phyloP scores from a whole-genome alignment of 805 yeast species.

The Ascoidea rubescens region DNA sequence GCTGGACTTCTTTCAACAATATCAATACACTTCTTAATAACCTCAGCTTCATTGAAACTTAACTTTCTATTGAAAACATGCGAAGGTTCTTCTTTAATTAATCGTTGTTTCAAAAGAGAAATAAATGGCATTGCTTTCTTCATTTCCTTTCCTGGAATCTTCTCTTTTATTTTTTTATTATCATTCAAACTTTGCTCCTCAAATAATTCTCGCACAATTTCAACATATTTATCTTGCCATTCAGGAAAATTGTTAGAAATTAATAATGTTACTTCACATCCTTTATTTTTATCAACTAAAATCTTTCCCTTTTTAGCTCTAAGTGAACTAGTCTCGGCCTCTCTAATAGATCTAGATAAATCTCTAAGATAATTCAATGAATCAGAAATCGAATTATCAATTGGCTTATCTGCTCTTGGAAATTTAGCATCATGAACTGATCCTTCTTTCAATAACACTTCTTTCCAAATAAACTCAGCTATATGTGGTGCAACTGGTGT shows the following conservation, averaged over 20 bases:
- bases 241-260: slow-evolving; percentile 80
- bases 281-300: slow-evolving; percentile 61
- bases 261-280: slow-evolving; percentile 59
- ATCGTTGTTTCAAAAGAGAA: slow-evolving; percentile 69
- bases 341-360: slow-evolving; percentile 76
- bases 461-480: slow-evolving; percentile 80
- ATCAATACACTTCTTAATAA: slow-evolving; percentile 40
- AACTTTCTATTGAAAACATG: slow-evolving; percentile 84
- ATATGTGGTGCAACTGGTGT: slow-evolving; percentile 96
- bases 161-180: slow-evolving; percentile 46
- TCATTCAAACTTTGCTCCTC: slow-evolving; percentile 17
- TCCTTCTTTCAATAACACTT: slow-evolving; percentile 42
- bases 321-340: slow-evolving; percentile 75
- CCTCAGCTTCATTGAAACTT: slow-evolving; percentile 63
- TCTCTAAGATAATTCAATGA: slow-evolving; percentile 70
- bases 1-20: slow-evolving; percentile 55
- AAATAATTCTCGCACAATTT: slow-evolving; percentile 65
- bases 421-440: slow-evolving; percentile 65
- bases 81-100: slow-evolving; percentile 53
- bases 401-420: slow-evolving; percentile 64
- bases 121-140: slow-evolving; percentile 98
- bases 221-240: slow-evolving; percentile 77
- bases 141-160: slow-evolving; percentile 71
- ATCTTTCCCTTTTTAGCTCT: slow-evolving; percentile 79
- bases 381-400: slow-evolving; percentile 46